A percentile compares a stretch with the other conserved stretches of the same genome.
Conservation (phyloP, 83 land plant genomes). For the Picea abies region DNA sequence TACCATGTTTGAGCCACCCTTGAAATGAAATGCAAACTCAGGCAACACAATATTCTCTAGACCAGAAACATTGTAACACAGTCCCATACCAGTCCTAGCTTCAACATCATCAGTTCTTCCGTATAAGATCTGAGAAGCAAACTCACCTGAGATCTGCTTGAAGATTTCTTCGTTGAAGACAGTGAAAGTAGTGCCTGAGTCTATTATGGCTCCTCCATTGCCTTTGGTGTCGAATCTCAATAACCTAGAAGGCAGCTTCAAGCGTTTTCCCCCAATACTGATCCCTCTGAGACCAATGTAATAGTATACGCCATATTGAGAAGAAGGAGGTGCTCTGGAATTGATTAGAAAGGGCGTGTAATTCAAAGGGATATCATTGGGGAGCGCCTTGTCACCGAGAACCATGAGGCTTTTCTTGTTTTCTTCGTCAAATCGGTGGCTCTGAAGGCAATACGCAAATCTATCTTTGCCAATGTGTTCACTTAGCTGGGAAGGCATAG, state of each 20-base stretch:
- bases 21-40: too few relatives aligned
- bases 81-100: too few relatives aligned
- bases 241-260: slow-evolving; percentile 31
- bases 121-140: too few relatives aligned
- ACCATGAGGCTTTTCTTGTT: slow-evolving; percentile 22
- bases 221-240: slow-evolving; percentile 26
- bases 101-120: too few relatives aligned
- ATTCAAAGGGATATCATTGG: background rate
- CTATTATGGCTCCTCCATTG: slow-evolving; percentile 56
- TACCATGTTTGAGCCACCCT: too few relatives aligned
- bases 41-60: too few relatives aligned
- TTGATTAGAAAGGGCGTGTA: slow-evolving; percentile 40
- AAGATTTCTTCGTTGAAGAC: background rate
- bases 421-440: slow-evolving; percentile 50
- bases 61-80: too few relatives aligned
- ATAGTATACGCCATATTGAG: slow-evolving; percentile 37
- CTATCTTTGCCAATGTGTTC: background rate
- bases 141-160: too few relatives aligned
- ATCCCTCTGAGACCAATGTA: slow-evolving; percentile 41
- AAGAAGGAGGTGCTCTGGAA: slow-evolving; percentile 3
- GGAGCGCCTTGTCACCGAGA: slow-evolving; percentile 18
- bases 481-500: too few relatives aligned
- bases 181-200: slow-evolving; percentile 60
- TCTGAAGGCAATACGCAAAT: slow-evolving; percentile 50
- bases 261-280: slow-evolving; percentile 32